phyloP scores from a whole-genome alignment of 257 asterid genomes.

The Nicotiana undulata region DNA sequence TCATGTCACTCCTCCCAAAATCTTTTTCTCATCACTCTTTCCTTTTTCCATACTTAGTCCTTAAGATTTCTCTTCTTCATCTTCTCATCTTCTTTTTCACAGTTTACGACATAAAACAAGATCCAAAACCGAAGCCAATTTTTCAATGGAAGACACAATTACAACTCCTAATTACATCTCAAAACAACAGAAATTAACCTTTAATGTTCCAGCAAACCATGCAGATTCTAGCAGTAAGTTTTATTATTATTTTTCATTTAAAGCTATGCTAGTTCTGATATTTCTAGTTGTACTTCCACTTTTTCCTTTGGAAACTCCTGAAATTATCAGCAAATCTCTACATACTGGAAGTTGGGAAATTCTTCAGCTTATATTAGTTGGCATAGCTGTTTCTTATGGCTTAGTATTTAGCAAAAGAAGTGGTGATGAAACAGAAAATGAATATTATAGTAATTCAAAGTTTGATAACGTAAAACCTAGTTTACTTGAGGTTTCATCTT shows the following conservation, averaged over 20 bases:
- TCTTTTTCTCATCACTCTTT: conserved; percentile 32
- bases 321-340: conserved; percentile 47
- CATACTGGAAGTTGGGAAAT: conserved; percentile 79
- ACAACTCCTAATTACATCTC: conserved; percentile 16
- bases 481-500: too few relatives aligned
- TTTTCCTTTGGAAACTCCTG: conserved; percentile 62
- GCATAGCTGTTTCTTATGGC: conserved; percentile 92
- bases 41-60: too few relatives aligned
- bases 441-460: not conserved
- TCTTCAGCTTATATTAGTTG: conserved; percentile 80
- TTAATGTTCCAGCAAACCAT: conserved; percentile 16
- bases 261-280: conserved; percentile 39
- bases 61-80: conserved; percentile 37
- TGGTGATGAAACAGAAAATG: conserved; percentile 33
- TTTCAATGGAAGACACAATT: conserved; percentile 47
- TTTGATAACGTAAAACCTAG: conserved; percentile 42
- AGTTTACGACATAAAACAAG: conserved; percentile 11
- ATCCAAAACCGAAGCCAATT: conserved; percentile 8
- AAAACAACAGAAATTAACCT: conserved; percentile 17
- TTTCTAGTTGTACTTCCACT: conserved; percentile 48
- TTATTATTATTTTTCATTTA: conserved; percentile 35
- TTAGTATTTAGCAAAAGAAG: conserved; percentile 70
- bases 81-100: conserved; percentile 17
- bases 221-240: conserved; percentile 41
- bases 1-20: conserved; percentile 47